phyloP scores from a whole-genome alignment of 1,139 yeast genomes.

The Debaryomyces subglobosus region DNA sequence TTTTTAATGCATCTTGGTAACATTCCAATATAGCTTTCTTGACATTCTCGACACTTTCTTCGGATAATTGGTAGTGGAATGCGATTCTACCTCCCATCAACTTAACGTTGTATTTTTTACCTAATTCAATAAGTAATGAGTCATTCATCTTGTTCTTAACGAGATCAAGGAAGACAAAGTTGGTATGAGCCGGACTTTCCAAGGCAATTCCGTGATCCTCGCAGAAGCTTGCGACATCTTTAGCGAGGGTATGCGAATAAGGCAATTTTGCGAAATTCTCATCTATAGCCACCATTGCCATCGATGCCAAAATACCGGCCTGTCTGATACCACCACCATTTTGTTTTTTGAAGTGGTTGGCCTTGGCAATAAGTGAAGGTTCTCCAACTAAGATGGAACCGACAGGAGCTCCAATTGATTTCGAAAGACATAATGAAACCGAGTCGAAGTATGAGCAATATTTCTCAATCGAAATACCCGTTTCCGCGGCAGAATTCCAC shows the following conservation, averaged over 20 bases:
- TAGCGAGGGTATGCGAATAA: slow-evolving; percentile 69
- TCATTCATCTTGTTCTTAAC: slow-evolving; percentile 62
- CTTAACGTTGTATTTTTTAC: slow-evolving; percentile 62
- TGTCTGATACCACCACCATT: slow-evolving; percentile 96
- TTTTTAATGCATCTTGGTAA: slow-evolving; percentile 40
- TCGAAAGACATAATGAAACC: slow-evolving; percentile 85
- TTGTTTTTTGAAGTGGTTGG: slow-evolving; percentile 89
- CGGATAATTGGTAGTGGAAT: slow-evolving; percentile 79
- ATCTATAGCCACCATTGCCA: slow-evolving; percentile 80
- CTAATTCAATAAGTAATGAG: slow-evolving; percentile 55
- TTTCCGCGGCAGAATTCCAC: slow-evolving; percentile 84
- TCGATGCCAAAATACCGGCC: slow-evolving; percentile 78
- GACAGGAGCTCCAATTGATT: slow-evolving; percentile 92
- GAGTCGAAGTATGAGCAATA: slow-evolving; percentile 84
- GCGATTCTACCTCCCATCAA: slow-evolving; percentile 79
- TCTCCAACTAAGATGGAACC: slow-evolving; percentile 87
- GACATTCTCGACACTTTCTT: slow-evolving; percentile 65
- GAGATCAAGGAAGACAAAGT: slow-evolving; percentile 79
- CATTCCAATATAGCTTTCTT: slow-evolving; percentile 65
- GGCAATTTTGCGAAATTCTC: slow-evolving; percentile 67
- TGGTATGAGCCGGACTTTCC: slow-evolving; percentile 81
- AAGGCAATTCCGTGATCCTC: slow-evolving; percentile 49
- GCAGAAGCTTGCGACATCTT: slow-evolving; percentile 65
- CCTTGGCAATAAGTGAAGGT: slow-evolving; percentile 60
- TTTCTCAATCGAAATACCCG: slow-evolving; percentile 69